phyloP scores from a whole-genome alignment of 345 rosid genomes.

The Populus pruinosa region DNA sequence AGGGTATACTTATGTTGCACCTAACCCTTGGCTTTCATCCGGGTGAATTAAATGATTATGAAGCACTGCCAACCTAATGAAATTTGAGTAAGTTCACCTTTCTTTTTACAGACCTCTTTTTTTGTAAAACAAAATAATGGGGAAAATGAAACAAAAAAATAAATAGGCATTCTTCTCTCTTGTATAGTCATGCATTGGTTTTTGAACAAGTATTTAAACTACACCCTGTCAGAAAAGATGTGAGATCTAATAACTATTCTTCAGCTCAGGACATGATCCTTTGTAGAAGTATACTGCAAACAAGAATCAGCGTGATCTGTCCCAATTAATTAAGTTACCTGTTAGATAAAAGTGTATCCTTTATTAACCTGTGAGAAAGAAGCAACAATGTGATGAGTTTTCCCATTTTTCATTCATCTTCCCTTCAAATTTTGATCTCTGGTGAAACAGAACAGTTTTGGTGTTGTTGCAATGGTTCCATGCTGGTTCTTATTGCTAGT shows the following conservation, averaged over 20 bases:
- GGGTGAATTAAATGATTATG: slow-evolving; percentile 18
- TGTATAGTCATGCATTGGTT: background rate
- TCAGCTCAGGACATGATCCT: background rate
- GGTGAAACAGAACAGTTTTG: background rate
- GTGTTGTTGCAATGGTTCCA: background rate
- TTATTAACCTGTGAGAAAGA: background rate
- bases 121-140: too few relatives aligned
- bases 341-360: background rate
- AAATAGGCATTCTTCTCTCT: background rate
- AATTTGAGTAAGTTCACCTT: slow-evolving; percentile 12
- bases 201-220: background rate
- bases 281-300: background rate
- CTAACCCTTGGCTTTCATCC: slow-evolving; percentile 69
- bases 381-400: background rate
- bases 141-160: background rate
- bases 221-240: background rate
- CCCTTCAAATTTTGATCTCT: background rate
- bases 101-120: background rate
- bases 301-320: background rate
- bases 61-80: background rate
- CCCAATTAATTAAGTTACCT: background rate
- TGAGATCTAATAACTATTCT: background rate
- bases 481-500: background rate
- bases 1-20: slow-evolving; percentile 62
- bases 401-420: background rate